These are phyloP conservation scores for Schwanniomyces vanrijiae DNA, from an alignment of 805 yeast species.

Conservation along the genomic window DNA sequence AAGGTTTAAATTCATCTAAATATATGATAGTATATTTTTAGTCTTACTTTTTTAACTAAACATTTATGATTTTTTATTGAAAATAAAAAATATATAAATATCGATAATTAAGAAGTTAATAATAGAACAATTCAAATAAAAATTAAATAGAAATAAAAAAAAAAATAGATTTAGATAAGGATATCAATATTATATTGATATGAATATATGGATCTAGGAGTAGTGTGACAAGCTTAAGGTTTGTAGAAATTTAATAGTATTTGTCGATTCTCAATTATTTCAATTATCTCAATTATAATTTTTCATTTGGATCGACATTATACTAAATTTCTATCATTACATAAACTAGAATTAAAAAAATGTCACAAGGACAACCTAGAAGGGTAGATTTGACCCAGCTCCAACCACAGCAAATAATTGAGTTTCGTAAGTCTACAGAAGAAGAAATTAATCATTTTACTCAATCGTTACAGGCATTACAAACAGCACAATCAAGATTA, in stretches of 20 bases:
- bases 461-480: slow-evolving; percentile 78
- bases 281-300: background rate
- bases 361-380: slow-evolving; percentile 13
- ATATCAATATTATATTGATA: too few species aligned
- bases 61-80: too few species aligned
- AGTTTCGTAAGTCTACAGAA: slow-evolving; percentile 79
- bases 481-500: slow-evolving; percentile 79
- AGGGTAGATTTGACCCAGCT: slow-evolving; percentile 65
- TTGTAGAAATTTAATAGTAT: background rate
- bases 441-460: slow-evolving; percentile 84
- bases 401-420: slow-evolving; percentile 79
- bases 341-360: background rate
- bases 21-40: too few species aligned
- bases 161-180: too few species aligned
- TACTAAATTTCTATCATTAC: background rate
- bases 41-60: too few species aligned
- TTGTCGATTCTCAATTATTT: background rate
- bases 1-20: too few species aligned
- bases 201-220: too few species aligned
- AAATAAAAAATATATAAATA: too few species aligned
- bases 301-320: background rate
- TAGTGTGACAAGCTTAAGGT: too few species aligned
- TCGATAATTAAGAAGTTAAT: too few species aligned
- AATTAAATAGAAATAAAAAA: too few species aligned
- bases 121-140: too few species aligned